Percentiles rank a stretch among this genome's conserved stretches.
Conservation (phyloP, 192 early-diverging fungal species). For the Coemansia erecta region DNA sequence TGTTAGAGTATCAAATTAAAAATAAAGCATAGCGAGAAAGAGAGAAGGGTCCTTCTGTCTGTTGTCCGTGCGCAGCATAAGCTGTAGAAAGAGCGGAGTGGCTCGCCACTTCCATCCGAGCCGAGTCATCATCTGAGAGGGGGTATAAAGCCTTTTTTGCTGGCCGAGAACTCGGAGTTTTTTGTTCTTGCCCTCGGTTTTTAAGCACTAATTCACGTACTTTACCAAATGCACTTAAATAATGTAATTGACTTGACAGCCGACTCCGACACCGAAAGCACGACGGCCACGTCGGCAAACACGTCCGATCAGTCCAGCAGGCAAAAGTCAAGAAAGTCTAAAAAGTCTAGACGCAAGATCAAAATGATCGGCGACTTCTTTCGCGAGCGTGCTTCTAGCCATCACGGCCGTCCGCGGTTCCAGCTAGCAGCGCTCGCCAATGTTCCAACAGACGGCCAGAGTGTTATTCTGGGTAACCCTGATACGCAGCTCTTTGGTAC, state of each 20-base stretch:
- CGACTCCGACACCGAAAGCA: constrained; percentile 9
- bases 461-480: constrained; percentile 19
- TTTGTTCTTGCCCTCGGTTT: neutral
- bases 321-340: too few species aligned
- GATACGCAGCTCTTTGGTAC: constrained; percentile 23
- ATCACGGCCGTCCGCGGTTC: neutral
- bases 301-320: too few species aligned
- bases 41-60: too few species aligned
- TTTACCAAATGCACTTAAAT: neutral
- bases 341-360: constrained; percentile 1
- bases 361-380: constrained; percentile 20
- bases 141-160: too few species aligned
- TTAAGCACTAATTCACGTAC: neutral
- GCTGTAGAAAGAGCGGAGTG: too few species aligned
- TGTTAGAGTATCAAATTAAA: too few species aligned
- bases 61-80: too few species aligned
- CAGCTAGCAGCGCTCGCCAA: neutral
- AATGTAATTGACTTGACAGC: constrained; percentile 24
- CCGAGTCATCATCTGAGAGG: too few species aligned
- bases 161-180: too few species aligned
- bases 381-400: constrained; percentile 7
- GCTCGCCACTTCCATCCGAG: too few species aligned
- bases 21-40: too few species aligned
- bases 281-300: neutral
- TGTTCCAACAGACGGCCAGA: neutral